A percentile compares a stretch with the other conserved stretches of the same genome.
phyloP scores from a whole-genome alignment of 352 stramenopile species.

The Albugo laibachii region DNA sequence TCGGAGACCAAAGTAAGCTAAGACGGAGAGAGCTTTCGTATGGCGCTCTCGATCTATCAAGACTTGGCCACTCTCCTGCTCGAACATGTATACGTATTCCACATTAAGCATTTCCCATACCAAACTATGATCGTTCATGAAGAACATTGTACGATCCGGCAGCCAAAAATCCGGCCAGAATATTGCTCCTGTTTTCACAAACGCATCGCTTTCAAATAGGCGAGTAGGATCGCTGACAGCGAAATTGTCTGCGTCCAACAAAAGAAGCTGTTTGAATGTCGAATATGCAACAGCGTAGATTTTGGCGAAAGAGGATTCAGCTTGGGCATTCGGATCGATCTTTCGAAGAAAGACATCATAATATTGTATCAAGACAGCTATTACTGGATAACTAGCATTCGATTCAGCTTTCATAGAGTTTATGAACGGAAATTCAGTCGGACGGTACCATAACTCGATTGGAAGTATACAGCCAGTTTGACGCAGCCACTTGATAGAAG shows the following conservation, averaged over 20 bases:
- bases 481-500: constrained; percentile 19
- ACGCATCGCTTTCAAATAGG: constrained; percentile 33
- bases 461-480: constrained; percentile 22
- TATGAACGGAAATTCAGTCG: constrained; percentile 15
- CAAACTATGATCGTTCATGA: constrained; percentile 36
- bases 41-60: constrained; percentile 31
- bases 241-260: constrained; percentile 66
- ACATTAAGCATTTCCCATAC: constrained; percentile 51
- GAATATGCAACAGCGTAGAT: constrained; percentile 53
- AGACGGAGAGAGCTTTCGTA: constrained; percentile 21
- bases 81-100: constrained; percentile 38
- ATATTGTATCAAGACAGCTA: constrained; percentile 14
- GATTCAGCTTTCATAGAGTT: constrained; percentile 27
- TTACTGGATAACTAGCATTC: constrained; percentile 16
- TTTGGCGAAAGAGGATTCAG: constrained; percentile 47
- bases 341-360: constrained; percentile 31
- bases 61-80: constrained; percentile 62
- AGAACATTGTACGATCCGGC: constrained; percentile 47
- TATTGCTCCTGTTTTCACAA: constrained; percentile 21
- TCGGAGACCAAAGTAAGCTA: constrained; percentile 43
- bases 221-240: constrained; percentile 36
- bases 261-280: constrained; percentile 48
- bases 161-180: constrained; percentile 75
- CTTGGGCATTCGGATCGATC: constrained; percentile 23
- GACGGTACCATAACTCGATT: constrained; percentile 51